These are phyloP conservation scores for Pestalotiopsis sp. DNA, from an alignment of 2,329 filamentous ascomycete species.

Conservation along the genomic window DNA sequence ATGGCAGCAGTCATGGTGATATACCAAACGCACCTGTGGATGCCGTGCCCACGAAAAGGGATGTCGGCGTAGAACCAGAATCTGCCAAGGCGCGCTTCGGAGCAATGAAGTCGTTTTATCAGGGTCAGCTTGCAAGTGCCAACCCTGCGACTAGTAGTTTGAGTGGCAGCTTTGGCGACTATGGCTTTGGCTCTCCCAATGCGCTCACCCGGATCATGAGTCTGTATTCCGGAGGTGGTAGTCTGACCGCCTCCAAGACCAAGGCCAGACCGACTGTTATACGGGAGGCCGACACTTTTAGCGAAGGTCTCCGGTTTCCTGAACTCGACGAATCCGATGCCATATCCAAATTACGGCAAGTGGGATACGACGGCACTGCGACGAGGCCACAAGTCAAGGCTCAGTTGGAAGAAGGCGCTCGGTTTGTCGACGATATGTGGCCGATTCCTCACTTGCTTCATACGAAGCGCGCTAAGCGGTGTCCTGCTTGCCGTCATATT, in stretches of 20 bases:
- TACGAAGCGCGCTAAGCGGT: slow-evolving; percentile 93
- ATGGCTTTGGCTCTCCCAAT: slow-evolving; percentile 74
- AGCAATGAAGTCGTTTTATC: slow-evolving; percentile 79
- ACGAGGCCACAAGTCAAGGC: slow-evolving; percentile 49
- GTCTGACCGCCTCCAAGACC: slow-evolving; percentile 62
- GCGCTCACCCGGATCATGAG: slow-evolving; percentile 89
- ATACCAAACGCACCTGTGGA: slow-evolving; percentile 22
- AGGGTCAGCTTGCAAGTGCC: slow-evolving; percentile 70
- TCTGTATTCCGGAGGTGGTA: slow-evolving; percentile 73
- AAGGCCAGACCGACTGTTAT: slow-evolving; percentile 72
- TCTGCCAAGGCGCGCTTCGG: slow-evolving; percentile 52
- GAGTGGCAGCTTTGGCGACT: slow-evolving; percentile 37
- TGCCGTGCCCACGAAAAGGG: slow-evolving; percentile 38
- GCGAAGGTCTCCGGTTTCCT: slow-evolving; percentile 72
- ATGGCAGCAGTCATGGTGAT: slow-evolving; percentile 47
- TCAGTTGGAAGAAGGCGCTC: slow-evolving; percentile 53
- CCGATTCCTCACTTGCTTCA: slow-evolving; percentile 82
- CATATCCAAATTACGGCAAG: slow-evolving; percentile 59
- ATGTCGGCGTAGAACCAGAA: slow-evolving; percentile 66
- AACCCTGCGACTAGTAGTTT: slow-evolving; percentile 54
- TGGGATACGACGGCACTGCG: slow-evolving; percentile 66
- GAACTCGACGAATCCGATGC: slow-evolving; percentile 62
- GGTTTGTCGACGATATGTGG: slow-evolving; percentile 73
- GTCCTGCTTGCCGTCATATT: slow-evolving; percentile 89
- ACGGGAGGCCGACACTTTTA: slow-evolving; percentile 72